Percentiles rank a stretch among this genome's conserved stretches.
phyloP scores from a whole-genome alignment of 495 filamentous ascomycete species.

The Hypoxylon perforatum region DNA sequence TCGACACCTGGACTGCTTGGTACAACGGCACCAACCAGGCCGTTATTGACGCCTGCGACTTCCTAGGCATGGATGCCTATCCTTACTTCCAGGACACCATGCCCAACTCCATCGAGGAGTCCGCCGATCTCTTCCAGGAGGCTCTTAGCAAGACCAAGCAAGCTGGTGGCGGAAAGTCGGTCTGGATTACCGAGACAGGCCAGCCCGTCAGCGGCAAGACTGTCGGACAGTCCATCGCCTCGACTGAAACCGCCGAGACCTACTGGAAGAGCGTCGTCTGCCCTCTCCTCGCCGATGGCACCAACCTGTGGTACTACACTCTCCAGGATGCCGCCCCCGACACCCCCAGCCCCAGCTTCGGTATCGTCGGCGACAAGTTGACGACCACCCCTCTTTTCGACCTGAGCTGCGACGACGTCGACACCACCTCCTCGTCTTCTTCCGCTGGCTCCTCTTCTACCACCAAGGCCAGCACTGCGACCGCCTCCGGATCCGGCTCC shows the following conservation, averaged over 20 bases:
- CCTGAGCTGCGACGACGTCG: conserved; percentile 61
- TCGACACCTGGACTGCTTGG: conserved; percentile 93
- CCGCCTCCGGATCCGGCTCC: conserved; percentile 25
- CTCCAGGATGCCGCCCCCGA: conserved; percentile 71
- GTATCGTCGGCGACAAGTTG: conserved; percentile 58
- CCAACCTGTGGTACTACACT: conserved; percentile 82
- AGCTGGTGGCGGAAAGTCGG: conserved; percentile 71
- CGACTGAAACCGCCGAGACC: conserved; percentile 73
- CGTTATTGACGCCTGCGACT: conserved; percentile 78
- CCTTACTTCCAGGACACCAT: conserved; percentile 79
- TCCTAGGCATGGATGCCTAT: conserved; percentile 80
- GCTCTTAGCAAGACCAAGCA: conserved; percentile 68
- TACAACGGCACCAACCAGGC: conserved; percentile 76
- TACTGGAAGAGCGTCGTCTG: conserved; percentile 88
- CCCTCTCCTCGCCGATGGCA: conserved; percentile 66
- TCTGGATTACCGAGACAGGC: conserved; percentile 94
- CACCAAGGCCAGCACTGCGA: conserved; percentile 9
- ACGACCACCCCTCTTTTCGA: conserved; percentile 70
- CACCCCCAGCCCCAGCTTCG: conserved; percentile 76
- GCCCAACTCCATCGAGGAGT: conserved; percentile 71
- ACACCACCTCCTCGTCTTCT: conserved; percentile 28
- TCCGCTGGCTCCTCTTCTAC: conserved; percentile 10
- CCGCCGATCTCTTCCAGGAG: conserved; percentile 70
- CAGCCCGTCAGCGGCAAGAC: conserved; percentile 78
- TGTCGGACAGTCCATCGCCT: conserved; percentile 71